Conservation (phyloP, 2,329 filamentous ascomycete genomes). For the Curvularia verruculosa region DNA sequence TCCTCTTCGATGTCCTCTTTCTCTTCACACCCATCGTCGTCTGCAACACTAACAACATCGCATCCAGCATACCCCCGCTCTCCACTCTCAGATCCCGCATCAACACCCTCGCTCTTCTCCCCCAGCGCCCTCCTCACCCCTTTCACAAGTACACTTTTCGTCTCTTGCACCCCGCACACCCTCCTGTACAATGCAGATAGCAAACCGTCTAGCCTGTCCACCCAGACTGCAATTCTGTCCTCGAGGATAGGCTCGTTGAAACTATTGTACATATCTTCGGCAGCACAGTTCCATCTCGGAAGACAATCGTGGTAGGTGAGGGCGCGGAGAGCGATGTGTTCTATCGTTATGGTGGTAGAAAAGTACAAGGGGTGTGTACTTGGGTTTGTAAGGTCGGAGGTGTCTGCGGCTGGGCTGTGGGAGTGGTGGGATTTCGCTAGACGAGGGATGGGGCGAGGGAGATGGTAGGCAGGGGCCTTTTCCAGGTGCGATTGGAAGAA, state of each 20-base stretch:
- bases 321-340: slow-evolving; percentile 2
- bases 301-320: slow-evolving; percentile 28
- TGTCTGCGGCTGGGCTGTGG: background rate
- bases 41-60: background rate
- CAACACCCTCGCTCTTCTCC: accelerated
- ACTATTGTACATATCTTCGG: slow-evolving; percentile 14
- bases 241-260: slow-evolving; percentile 12
- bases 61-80: background rate
- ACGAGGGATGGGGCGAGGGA: background rate
- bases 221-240: slow-evolving; percentile 23
- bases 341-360: slow-evolving; percentile 1
- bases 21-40: background rate
- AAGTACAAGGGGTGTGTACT: background rate
- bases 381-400: background rate
- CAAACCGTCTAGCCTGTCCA: slow-evolving; percentile 18
- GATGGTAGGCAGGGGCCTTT: background rate
- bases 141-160: slow-evolving; percentile 19
- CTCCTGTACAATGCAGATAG: slow-evolving; percentile 17
- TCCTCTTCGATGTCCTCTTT: slow-evolving; percentile 29
- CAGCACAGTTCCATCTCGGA: slow-evolving; percentile 26
- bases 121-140: slow-evolving; percentile 18
- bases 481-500: background rate
- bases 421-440: background rate
- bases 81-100: background rate
- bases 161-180: slow-evolving; percentile 13